phyloP scores from a whole-genome alignment of 2,329 filamentous ascomycete species.

The Diplodia corticola region DNA sequence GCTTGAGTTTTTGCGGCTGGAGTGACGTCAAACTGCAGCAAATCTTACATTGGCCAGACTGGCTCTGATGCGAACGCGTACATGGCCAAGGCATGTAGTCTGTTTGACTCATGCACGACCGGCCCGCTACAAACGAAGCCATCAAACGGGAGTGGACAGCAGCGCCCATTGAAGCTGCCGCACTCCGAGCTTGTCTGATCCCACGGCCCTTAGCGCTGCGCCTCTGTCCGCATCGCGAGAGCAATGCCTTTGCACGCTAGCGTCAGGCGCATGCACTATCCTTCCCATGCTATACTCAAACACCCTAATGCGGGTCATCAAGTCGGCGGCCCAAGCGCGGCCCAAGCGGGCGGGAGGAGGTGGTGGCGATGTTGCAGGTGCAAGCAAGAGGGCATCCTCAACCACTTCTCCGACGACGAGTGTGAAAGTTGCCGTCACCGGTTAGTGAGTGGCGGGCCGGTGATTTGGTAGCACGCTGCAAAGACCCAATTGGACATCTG shows the following conservation, averaged over 20 bases:
- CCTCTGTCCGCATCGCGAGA: neutral
- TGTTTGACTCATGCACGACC: neutral
- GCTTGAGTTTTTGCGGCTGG: neutral
- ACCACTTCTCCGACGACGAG: slow-evolving; percentile 2
- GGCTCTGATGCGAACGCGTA: neutral
- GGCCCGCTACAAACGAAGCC: neutral
- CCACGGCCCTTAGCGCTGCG: neutral
- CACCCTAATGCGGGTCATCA: slow-evolving; percentile 4
- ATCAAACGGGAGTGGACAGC: neutral
- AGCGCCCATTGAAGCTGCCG: neutral
- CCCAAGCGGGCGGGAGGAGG: neutral
- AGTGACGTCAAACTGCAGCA: slow-evolving; percentile 7
- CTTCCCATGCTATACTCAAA: neutral
- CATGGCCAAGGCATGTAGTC: neutral
- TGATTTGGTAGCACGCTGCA: neutral
- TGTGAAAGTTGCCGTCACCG: neutral
- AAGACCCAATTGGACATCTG: neutral
- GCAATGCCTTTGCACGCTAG: neutral
- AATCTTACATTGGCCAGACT: neutral
- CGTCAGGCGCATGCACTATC: neutral
- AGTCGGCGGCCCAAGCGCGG: neutral
- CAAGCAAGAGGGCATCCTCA: neutral
- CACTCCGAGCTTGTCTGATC: neutral
- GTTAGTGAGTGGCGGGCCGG: neutral
- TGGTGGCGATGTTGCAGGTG: slow-evolving; percentile 13